These are phyloP conservation scores for Aureobasidium namibiae DNA, from an alignment of 2,329 filamentous ascomycete genomes.

Conservation along the genomic window DNA sequence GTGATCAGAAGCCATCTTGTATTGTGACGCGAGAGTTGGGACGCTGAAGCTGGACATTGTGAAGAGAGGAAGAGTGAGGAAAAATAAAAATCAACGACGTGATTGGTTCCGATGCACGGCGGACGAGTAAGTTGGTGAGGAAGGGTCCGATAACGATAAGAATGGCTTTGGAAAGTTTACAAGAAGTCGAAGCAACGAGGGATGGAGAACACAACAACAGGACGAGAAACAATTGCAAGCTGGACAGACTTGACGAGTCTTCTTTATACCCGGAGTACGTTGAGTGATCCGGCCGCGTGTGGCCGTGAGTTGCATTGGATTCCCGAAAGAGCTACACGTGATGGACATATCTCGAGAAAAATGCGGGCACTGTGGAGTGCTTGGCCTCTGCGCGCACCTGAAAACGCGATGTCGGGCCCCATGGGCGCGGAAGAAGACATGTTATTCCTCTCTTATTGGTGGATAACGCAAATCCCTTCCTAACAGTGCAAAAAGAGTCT, in stretches of 20 bases:
- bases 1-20: constrained; percentile 13
- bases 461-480: neutral
- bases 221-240: neutral
- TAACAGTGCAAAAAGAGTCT: neutral
- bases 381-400: neutral
- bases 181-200: neutral
- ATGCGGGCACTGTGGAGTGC: constrained; percentile 5
- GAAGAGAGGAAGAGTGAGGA: neutral
- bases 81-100: neutral
- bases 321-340: constrained; percentile 7
- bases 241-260: neutral
- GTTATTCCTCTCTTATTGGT: neutral
- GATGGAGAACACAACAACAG: neutral
- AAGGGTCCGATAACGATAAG: constrained; percentile 13
- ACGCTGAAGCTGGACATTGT: constrained; percentile 15
- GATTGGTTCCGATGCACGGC: constrained; percentile 3
- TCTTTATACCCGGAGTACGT: neutral
- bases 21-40: constrained; percentile 12
- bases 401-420: constrained; percentile 5
- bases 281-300: neutral
- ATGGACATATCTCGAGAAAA: neutral
- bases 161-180: neutral
- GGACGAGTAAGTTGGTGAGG: neutral
- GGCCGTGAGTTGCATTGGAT: neutral
- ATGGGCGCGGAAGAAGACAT: neutral